These are phyloP conservation scores for Vanilla planifolia DNA, from an alignment of 106 monocot species.

Conservation along the genomic window DNA sequence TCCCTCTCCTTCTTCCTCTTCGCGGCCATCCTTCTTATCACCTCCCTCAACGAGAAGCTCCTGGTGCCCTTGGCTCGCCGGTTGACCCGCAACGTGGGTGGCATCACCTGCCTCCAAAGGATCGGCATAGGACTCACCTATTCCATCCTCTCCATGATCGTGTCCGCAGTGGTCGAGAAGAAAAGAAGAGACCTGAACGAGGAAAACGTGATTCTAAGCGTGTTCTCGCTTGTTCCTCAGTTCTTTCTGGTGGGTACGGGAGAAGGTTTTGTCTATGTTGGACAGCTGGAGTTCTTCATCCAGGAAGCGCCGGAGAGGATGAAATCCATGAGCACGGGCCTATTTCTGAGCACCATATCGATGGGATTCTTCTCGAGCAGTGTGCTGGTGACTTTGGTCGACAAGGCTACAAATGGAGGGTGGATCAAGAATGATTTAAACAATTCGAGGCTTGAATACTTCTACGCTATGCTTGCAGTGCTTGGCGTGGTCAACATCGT, in stretches of 20 bases:
- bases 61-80: conserved; percentile 51
- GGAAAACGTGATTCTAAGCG: conserved; percentile 22
- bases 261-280: conserved; percentile 78
- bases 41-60: conserved; percentile 77
- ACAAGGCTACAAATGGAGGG: conserved; percentile 26
- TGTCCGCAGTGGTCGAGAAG: conserved; percentile 39
- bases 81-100: conserved; percentile 47
- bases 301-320: conserved; percentile 75
- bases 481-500: conserved; percentile 59
- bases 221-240: conserved; percentile 86
- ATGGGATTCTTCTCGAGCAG: conserved; percentile 89
- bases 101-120: conserved; percentile 70
- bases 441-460: conserved; percentile 64
- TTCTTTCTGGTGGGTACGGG: conserved; percentile 74
- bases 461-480: conserved; percentile 80
- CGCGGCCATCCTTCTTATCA: conserved; percentile 59
- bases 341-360: conserved; percentile 71
- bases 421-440: conserved; percentile 79
- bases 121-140: conserved; percentile 63
- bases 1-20: conserved; percentile 89
- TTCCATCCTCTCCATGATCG: conserved; percentile 55
- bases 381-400: conserved; percentile 46
- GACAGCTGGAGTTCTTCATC: conserved; percentile 91
- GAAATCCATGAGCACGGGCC: conserved; percentile 94
- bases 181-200: conserved; percentile 16